A percentile compares a stretch with the other conserved stretches of the same genome.
Evolutionary conservation across 148 eudicot species (phyloP).

Genomic region (Diospyros kaki): DNA sequence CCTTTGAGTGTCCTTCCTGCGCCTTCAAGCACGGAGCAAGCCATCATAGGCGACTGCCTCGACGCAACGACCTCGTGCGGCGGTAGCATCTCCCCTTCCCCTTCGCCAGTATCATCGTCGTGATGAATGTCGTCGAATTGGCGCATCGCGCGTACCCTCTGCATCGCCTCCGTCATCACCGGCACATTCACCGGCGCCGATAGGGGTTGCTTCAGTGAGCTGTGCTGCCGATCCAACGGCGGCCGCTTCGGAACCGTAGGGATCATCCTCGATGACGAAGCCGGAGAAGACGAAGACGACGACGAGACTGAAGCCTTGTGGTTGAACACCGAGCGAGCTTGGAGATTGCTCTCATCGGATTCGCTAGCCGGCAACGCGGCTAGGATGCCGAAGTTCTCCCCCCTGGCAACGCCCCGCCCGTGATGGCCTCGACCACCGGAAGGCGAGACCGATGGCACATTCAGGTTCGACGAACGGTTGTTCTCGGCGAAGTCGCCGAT

Average conservation of each 20-base stretch:
- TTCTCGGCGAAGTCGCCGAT: constrained; percentile 17
- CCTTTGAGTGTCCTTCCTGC: constrained; percentile 54
- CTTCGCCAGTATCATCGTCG: constrained; percentile 19
- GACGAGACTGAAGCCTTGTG: constrained; percentile 15
- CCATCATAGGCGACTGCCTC: constrained; percentile 26
- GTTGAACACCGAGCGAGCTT: constrained; percentile 9
- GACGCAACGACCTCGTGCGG: constrained; percentile 55
- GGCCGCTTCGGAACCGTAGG: constrained; percentile 21
- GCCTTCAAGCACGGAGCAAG: constrained; percentile 50
- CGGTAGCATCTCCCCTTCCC: constrained; percentile 42
- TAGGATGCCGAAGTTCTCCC: constrained; percentile 40
- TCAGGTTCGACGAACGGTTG: not conserved
- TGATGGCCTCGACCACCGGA: constrained; percentile 2
- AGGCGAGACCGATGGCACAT: constrained; percentile 19
- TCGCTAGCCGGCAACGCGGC: constrained; percentile 32
- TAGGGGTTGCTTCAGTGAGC: constrained; percentile 25
- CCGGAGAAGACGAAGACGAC: constrained; percentile 13
- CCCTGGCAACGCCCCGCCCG: constrained; percentile 2
- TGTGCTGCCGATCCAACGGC: constrained; percentile 7
- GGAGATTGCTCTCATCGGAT: not conserved
- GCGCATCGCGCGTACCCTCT: constrained; percentile 3
- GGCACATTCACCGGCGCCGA: constrained; percentile 52
- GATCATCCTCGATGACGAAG: constrained; percentile 27
- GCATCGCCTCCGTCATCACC: constrained; percentile 14
- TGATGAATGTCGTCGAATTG: constrained; percentile 19